phyloP scores from a whole-genome alignment of 2,329 filamentous ascomycete genomes.

The Penicillium sp. region DNA sequence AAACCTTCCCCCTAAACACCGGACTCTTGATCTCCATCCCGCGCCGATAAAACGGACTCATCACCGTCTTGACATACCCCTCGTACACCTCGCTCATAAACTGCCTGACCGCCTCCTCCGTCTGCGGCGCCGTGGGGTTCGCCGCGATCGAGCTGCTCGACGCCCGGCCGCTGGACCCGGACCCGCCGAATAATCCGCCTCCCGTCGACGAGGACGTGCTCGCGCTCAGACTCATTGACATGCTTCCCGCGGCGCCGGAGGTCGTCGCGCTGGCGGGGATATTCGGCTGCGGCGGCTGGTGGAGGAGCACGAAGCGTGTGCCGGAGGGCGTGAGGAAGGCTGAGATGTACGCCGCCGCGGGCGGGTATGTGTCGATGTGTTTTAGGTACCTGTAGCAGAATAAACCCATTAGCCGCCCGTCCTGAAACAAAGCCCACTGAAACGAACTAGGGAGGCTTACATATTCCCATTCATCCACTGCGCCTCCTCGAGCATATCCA shows the following conservation, averaged over 20 bases:
- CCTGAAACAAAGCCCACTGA: too few species aligned
- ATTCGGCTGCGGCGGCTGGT: conserved; percentile 69
- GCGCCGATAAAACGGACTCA: conserved; percentile 92
- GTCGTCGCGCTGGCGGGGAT: conserved; percentile 45
- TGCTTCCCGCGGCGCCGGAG: conserved; percentile 29
- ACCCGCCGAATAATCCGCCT: conserved; percentile 9
- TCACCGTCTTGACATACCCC: conserved; percentile 93
- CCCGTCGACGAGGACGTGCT: conserved; percentile 22
- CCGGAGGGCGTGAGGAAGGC: conserved; percentile 93
- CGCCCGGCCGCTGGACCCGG: conserved; percentile 39
- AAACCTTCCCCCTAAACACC: conserved; percentile 80
- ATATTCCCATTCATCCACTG: conserved; percentile 89
- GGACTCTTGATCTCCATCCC: conserved; percentile 87
- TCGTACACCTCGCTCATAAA: conserved; percentile 98
- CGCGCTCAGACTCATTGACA: conserved; percentile 9
- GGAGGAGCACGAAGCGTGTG: conserved; percentile 91
- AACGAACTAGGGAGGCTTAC: conserved; percentile 48
- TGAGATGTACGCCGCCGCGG: conserved; percentile 82
- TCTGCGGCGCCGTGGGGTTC: conserved; percentile 86
- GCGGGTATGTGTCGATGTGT: conserved; percentile 91
- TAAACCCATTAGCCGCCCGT: neutral
- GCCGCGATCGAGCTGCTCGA: conserved; percentile 74
- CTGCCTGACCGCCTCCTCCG: conserved; percentile 91
- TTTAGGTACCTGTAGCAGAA: conserved; percentile 77
- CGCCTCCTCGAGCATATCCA: conserved; percentile 95